Evolutionary conservation across 768 basidiomycete species (phyloP).

Genomic region (Trametes punicea): DNA sequence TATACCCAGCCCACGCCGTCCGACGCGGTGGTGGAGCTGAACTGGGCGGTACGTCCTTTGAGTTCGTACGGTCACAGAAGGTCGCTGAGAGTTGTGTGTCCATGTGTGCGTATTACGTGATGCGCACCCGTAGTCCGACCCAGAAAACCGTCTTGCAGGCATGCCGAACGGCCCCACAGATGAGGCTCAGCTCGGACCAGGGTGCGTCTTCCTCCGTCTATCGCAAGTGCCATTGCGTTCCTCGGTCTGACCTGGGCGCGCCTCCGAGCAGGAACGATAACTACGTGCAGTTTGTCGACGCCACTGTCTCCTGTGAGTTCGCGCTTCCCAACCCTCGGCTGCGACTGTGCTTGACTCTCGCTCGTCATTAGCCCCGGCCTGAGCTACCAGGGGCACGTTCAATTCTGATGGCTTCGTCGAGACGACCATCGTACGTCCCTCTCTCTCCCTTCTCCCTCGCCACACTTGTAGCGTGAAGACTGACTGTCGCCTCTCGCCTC

Average conservation of each 20-base stretch:
- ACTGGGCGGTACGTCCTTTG: not conserved
- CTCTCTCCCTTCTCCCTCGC: no score
- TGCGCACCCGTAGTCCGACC: not conserved
- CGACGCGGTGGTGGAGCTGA: not conserved
- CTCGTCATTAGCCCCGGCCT: not conserved
- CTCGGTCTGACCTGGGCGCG: no score
- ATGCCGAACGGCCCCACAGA: not conserved
- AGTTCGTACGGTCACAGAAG: not conserved
- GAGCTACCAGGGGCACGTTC: not conserved
- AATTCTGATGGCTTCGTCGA: not conserved
- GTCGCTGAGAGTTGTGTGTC: not conserved
- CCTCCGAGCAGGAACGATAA: no score
- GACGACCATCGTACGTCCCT: conserved; percentile 6
- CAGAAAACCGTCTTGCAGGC: not conserved
- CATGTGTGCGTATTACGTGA: no score
- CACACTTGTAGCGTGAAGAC: no score
- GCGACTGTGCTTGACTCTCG: no score
- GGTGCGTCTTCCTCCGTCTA: not conserved
- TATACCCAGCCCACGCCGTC: not conserved
- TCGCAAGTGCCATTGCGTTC: no score
- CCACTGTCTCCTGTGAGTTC: not conserved
- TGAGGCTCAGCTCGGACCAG: not conserved
- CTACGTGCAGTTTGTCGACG: no score
- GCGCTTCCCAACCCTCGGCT: no score
- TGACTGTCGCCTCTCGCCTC: no score